Evolutionary conservation across 352 stramenopile genomes (phyloP).

Genomic region (Blastocystis sp.): DNA sequence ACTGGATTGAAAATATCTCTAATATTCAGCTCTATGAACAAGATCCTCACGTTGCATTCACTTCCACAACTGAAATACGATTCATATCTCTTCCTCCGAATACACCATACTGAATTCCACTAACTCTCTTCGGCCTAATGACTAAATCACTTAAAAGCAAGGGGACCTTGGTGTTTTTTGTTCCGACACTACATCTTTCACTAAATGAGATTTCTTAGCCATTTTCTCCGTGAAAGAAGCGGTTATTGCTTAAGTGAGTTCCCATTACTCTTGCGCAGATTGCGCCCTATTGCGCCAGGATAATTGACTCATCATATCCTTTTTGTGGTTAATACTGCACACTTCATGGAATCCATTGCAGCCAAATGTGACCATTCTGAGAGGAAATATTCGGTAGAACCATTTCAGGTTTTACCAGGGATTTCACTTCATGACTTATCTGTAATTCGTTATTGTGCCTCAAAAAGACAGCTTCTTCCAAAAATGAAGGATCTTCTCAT

Average conservation of each 20-base stretch:
- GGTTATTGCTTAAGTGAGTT: background rate
- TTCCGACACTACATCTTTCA: conserved; percentile 61
- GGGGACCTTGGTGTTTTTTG: conserved; percentile 41
- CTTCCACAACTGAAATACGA: conserved; percentile 55
- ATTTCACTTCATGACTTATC: background rate
- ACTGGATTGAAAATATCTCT: conserved; percentile 95
- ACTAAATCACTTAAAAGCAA: background rate
- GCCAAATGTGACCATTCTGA: background rate
- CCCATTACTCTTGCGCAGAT: background rate
- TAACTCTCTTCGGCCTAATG: conserved; percentile 47
- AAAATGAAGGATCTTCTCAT: background rate
- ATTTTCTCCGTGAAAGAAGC: background rate
- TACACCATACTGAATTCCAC: conserved; percentile 48
- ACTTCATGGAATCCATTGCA: background rate
- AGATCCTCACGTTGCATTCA: conserved; percentile 24
- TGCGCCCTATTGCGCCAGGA: no score
- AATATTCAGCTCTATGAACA: background rate
- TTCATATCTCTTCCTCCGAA: conserved; percentile 63
- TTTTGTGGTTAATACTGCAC: background rate
- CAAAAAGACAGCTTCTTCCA: background rate
- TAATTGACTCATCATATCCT: no score
- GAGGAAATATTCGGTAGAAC: background rate
- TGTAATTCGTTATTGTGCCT: background rate
- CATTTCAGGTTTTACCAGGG: background rate
- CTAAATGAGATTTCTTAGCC: conserved; percentile 36